phyloP scores from a whole-genome alignment of 352 stramenopile genomes.

The Phytophthora nicotianae region DNA sequence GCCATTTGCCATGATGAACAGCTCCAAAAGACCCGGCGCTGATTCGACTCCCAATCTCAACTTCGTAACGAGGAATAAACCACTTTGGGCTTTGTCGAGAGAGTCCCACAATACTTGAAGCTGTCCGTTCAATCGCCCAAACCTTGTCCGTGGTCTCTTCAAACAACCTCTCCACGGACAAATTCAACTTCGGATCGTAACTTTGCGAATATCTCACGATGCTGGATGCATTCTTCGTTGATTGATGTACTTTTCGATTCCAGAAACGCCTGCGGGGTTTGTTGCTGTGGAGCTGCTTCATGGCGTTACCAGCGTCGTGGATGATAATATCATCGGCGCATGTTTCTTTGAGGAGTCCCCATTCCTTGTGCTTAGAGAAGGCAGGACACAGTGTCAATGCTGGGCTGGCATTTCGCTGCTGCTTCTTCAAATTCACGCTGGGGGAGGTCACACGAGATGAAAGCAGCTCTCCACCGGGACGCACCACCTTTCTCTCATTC shows the following conservation, averaged over 20 bases:
- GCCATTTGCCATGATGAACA: conserved; percentile 36
- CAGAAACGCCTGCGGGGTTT: conserved; percentile 20
- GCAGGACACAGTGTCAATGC: background rate
- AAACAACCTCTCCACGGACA: conserved; percentile 13
- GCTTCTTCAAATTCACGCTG: background rate
- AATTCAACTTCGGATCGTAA: conserved; percentile 14
- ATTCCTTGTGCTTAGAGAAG: conserved; percentile 22
- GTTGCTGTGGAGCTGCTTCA: conserved; percentile 19
- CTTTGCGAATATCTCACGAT: conserved; percentile 19
- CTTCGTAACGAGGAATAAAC: conserved; percentile 36
- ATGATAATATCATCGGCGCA: conserved; percentile 16
- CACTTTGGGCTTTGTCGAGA: conserved; percentile 25
- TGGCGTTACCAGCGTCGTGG: conserved; percentile 6
- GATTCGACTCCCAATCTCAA: conserved; percentile 24
- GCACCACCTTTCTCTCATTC: conserved; percentile 24
- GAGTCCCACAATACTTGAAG: conserved; percentile 8
- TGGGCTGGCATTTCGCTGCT: background rate
- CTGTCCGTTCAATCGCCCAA: conserved; percentile 22
- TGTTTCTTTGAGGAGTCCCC: conserved; percentile 21
- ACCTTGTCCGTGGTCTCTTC: conserved; percentile 31
- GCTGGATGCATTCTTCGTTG: background rate
- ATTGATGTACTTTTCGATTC: conserved; percentile 21
- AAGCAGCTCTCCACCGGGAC: conserved; percentile 26
- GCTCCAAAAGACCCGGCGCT: conserved; percentile 36
- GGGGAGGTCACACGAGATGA: background rate